A percentile compares a stretch with the other conserved stretches of the same genome.
phyloP scores from a whole-genome alignment of 768 basidiomycete genomes.

The Leccinum barrowsii region DNA sequence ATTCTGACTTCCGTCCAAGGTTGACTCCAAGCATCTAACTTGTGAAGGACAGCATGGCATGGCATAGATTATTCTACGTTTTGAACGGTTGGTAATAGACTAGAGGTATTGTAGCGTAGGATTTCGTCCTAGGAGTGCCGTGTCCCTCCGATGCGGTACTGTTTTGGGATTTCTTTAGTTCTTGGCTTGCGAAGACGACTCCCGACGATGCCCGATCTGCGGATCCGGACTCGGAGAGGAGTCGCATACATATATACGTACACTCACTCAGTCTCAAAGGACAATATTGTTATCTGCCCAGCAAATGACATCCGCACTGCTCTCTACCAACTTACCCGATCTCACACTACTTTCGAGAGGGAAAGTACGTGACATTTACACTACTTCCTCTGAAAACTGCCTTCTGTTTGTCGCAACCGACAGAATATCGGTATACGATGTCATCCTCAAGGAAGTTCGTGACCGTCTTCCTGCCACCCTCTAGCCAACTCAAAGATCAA shows the following conservation, averaged over 20 bases:
- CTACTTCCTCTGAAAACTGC: constrained; percentile 61
- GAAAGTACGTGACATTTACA: constrained; percentile 96
- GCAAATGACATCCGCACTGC: constrained; percentile 38
- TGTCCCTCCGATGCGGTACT: constrained; percentile 12
- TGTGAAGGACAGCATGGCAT: not conserved
- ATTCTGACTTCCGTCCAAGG: constrained; percentile 34
- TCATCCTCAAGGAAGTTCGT: constrained; percentile 88
- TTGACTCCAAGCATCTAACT: constrained; percentile 46
- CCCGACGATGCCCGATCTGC: not conserved
- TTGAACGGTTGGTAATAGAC: constrained; percentile 3
- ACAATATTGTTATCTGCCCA: not conserved
- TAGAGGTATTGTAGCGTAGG: constrained; percentile 19
- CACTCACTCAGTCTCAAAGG: not conserved
- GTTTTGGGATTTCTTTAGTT: not conserved
- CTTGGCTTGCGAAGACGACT: not conserved
- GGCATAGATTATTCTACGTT: constrained; percentile 14
- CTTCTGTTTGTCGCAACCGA: constrained; percentile 94
- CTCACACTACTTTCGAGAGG: constrained; percentile 79
- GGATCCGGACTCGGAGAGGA: not conserved
- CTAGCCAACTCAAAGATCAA: not conserved
- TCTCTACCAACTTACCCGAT: constrained; percentile 53
- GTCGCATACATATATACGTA: not conserved
- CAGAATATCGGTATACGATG: constrained; percentile 95
- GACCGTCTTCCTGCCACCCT: not conserved
- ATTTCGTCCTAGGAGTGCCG: constrained; percentile 3